Evolutionary conservation across 1,139 yeast species (phyloP), one percentile per base, ranked within the genome.

Genomic region (Blastobotrys petasosporus): DNA sequence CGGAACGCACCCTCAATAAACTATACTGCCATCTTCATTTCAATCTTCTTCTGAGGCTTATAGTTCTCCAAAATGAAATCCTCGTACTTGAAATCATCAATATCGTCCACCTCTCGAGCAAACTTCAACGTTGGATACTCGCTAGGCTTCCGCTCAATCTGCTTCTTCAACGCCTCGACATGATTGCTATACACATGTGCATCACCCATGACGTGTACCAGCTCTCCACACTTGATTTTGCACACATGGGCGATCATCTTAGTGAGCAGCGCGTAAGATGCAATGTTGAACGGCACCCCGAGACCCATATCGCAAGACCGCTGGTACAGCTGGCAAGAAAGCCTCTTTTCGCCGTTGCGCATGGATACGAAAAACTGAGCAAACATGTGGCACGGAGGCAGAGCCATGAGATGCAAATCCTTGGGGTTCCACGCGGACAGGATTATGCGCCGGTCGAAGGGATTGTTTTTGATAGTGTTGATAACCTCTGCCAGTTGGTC

Each of bases 281-380:
- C 98, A 60, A 94, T 92, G 63, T 92, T 94, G 67, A 92, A 92
- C 0, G 99, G 99, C 12, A 92, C 97, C 10, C 99, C 99, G 32
- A 92, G 76, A 0, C 99, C 99, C 97, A 92, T 90, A 62, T 92
- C 99, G 67, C 97, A 92, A n/a, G 96, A 86, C 59, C 99, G 77
- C 68, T 92, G 99, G 67, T 94, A 92, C 69, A 92, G 71, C 51
- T 84, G 77, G 64, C 98, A 94, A 11, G 94, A 84, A 49, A 92
- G 74, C 60, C 73, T 79, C 6, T 57, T 60, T 31, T 54, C 53
- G 10, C 70, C 69, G 48, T 71, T 67, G 1, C 94, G 94, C 67
- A 83, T 83, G 56, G 77, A 84, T 34, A 92, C 98, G 62, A 85
- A 92, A 64, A 92, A 92, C 64, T 92, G 99, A 48, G 95, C 83